Percentiles rank a stretch among this genome's conserved stretches.
Evolutionary conservation across 225 moss, liverwort and hornwort genomes (phyloP).

Genomic region (Marchantia paleacea): DNA sequence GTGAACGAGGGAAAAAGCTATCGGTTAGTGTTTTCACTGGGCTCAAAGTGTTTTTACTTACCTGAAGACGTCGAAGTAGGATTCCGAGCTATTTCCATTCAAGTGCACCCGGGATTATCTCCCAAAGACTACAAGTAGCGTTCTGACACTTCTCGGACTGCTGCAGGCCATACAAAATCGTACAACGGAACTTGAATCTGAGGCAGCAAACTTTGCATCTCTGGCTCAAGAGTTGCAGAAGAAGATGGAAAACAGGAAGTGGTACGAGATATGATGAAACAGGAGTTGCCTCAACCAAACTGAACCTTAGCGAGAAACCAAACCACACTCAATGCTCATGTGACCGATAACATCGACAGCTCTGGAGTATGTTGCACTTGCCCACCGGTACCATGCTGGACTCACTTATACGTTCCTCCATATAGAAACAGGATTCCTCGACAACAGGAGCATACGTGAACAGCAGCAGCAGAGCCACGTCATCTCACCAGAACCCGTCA

Average conservation of each 20-base stretch:
- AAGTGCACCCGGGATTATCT: no score
- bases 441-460: not conserved
- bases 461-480: not conserved
- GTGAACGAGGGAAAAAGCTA: slow-evolving; percentile 45
- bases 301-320: not conserved
- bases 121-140: no score
- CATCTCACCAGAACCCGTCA: no score
- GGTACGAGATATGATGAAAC: slow-evolving; percentile 24
- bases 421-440: not conserved
- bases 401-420: not conserved
- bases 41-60: no score
- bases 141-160: not conserved
- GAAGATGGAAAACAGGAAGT: slow-evolving; percentile 48
- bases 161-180: slow-evolving; percentile 41
- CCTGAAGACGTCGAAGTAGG: not conserved
- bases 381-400: not conserved
- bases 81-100: not conserved
- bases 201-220: slow-evolving; percentile 40
- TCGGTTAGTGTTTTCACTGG: slow-evolving; percentile 27
- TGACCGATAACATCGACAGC: not conserved
- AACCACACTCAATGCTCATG: not conserved
- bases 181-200: slow-evolving; percentile 37
- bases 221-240: slow-evolving; percentile 35
- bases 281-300: not conserved
- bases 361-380: not conserved